Conservation (phyloP, 78 protist genomes). For the Dictyostelium capitatum region DNA sequence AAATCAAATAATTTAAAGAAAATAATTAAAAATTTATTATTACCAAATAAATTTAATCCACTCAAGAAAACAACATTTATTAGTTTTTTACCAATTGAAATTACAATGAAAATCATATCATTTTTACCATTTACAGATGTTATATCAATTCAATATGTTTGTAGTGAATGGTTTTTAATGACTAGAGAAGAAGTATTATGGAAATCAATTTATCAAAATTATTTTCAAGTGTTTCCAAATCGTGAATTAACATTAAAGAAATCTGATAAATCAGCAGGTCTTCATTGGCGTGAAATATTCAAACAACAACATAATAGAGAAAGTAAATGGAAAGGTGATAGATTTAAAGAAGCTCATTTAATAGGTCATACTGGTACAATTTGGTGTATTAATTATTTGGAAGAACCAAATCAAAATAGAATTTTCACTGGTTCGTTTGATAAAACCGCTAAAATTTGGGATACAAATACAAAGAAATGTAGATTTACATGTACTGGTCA, state of each 20-base stretch:
- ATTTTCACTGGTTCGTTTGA: slow-evolving; percentile 58
- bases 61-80: slow-evolving; percentile 22
- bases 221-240: slow-evolving; percentile 34
- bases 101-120: slow-evolving; percentile 26
- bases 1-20: background rate
- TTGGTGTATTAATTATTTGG: slow-evolving; percentile 27
- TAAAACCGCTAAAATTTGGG: slow-evolving; percentile 63
- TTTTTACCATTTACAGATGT: slow-evolving; percentile 35
- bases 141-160: slow-evolving; percentile 26
- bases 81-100: slow-evolving; percentile 32
- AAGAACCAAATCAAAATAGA: background rate
- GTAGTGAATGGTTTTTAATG: slow-evolving; percentile 15
- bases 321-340: slow-evolving; percentile 25
- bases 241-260: slow-evolving; percentile 11
- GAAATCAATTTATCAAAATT: slow-evolving; percentile 31
- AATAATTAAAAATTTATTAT: slow-evolving; percentile 12
- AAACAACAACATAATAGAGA: slow-evolving; percentile 28
- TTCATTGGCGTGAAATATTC: slow-evolving; percentile 61
- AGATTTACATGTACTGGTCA: slow-evolving; percentile 47
- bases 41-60: slow-evolving; percentile 21
- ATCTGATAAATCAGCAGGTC: background rate
- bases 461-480: slow-evolving; percentile 33
- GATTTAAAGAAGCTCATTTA: slow-evolving; percentile 20
- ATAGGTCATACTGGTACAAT: slow-evolving; percentile 68
- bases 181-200: slow-evolving; percentile 51